Evolutionary conservation across 176 grass and related monocot genomes (phyloP), one percentile per base, ranked within the genome.

Genomic region (Oryza glaberrima): DNA sequence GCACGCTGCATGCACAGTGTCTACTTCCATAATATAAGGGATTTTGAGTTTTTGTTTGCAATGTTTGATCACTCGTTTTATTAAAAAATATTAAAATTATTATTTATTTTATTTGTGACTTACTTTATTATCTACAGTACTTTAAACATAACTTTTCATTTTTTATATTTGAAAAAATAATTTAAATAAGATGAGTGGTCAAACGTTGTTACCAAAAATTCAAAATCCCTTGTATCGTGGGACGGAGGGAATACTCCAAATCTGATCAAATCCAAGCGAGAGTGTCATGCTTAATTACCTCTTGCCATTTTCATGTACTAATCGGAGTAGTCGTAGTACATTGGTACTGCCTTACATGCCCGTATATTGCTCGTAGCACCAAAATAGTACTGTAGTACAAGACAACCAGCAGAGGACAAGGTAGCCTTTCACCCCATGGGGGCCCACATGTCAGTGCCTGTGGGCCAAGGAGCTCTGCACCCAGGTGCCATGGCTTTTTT

Each of bases 141-240:
- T 28, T 28, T 28, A 28, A 28, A 0, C 28, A 28, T 0, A 28
- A 28, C 28, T 28, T 28, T 28, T 28, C 1, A 2, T 28, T 28
- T 28, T 28, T 28, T 28, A 28, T 28, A 28, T 28, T 28, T 28
- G 0, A 1, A 28, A 1, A 28, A 28, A 1, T 28, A 26, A 26
- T 28, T 28, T 30, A 1, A 30, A 30, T 30, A 30, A 2, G 28
- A 30, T 0, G 28, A 30, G 28, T 30, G 1, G 28, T 30, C 2
- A 30, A 30, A 30, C 28, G 2, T 1, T 30, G 0, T 30, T 2
- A 30, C 1, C 28, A 30, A 30, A 30, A 30, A 30, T 1, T 30
- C 28, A 30, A 0, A 30, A 30, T 30, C 0, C 0, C 0, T 0
- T 30, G 2, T 30, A 30, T 30, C 2, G 26, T 26, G 26, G 1